Evolutionary conservation across 768 basidiomycete genomes (phyloP).

Genomic region (Termitomyces sp.): DNA sequence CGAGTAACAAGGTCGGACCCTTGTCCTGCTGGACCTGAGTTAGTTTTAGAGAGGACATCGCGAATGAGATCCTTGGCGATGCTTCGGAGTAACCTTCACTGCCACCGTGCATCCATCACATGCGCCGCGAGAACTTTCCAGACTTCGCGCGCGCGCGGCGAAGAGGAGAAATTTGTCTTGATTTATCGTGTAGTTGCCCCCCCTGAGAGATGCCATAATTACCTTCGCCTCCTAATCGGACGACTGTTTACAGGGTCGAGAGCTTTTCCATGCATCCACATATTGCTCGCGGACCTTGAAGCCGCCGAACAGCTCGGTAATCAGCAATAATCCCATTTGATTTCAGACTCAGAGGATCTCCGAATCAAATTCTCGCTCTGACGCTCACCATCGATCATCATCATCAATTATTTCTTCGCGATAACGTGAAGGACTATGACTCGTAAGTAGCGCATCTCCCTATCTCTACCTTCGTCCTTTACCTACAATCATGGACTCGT

Average conservation of each 20-base stretch:
- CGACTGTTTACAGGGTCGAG: background rate
- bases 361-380: conserved; percentile 12
- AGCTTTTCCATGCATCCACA: conserved; percentile 1
- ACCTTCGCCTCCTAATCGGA: conserved; percentile 8
- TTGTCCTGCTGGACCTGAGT: background rate
- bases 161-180: conserved; percentile 11
- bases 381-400: background rate
- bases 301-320: conserved; percentile 10
- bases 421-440: conserved; percentile 36
- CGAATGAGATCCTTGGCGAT: conserved; percentile 2
- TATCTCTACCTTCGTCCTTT: background rate
- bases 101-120: conserved; percentile 25
- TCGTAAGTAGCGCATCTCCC: conserved; percentile 32
- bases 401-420: conserved; percentile 1
- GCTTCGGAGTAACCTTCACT: conserved; percentile 31
- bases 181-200: conserved; percentile 8
- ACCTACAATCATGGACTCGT: conserved; percentile 13
- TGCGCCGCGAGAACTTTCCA: conserved; percentile 5
- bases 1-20: conserved; percentile 6
- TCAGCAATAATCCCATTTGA: conserved; percentile 2
- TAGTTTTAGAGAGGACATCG: background rate
- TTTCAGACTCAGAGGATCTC: conserved; percentile 17
- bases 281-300: conserved; percentile 3
- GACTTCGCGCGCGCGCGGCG: background rate
- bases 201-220: background rate